Percentiles rank a stretch among this genome's conserved stretches.
phyloP scores from a whole-genome alignment of 1,284 basidiomycete genomes.

The Paramarasmius palmivorus region DNA sequence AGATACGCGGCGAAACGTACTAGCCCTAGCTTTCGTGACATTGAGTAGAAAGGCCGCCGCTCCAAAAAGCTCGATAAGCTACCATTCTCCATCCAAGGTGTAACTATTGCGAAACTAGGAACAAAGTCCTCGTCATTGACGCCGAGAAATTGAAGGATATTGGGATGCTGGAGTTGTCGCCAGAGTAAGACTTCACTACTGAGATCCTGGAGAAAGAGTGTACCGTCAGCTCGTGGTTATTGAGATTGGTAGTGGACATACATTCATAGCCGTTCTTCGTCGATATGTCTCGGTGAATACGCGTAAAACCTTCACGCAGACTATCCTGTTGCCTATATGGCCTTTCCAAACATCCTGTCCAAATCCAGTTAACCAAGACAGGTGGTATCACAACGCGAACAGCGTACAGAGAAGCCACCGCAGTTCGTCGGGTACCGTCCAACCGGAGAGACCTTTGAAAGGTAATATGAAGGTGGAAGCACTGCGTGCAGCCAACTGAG shows the following conservation, averaged over 20 bases:
- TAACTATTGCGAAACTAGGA: conserved; percentile 1
- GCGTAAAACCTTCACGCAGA: background rate
- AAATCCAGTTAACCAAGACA: background rate
- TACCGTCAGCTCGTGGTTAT: background rate
- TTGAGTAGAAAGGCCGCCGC: background rate
- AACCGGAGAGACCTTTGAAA: background rate
- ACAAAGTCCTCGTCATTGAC: background rate
- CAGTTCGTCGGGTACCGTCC: background rate
- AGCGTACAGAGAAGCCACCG: background rate
- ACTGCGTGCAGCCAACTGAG: background rate
- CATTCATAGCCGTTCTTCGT: background rate
- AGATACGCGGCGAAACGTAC: background rate
- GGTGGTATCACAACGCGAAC: background rate
- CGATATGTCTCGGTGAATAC: background rate
- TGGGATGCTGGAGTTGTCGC: conserved; percentile 4
- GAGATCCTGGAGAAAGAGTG: background rate
- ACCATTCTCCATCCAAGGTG: conserved; percentile 1
- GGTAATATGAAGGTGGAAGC: background rate
- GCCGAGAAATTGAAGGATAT: background rate
- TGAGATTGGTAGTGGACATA: background rate
- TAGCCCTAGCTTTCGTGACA: background rate
- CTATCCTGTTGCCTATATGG: background rate
- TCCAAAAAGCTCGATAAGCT: background rate
- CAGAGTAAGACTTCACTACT: background rate
- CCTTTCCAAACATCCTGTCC: conserved; percentile 1